Conservation (phyloP, 2,329 filamentous ascomycete genomes). For the Xylaria sp. region DNA sequence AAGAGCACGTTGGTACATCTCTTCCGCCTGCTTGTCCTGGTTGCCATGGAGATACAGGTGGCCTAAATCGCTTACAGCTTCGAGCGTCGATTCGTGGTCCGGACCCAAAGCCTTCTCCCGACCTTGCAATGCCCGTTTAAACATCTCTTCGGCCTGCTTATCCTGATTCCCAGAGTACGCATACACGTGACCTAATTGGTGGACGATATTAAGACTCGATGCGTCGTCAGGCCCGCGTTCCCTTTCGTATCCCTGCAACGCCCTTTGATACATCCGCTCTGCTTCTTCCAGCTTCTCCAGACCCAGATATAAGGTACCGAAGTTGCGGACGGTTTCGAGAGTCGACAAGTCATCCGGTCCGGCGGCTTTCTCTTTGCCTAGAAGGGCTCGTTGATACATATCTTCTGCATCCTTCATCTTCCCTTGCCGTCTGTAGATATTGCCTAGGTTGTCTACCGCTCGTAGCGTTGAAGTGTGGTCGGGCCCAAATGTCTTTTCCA, state of each 20-base stretch:
- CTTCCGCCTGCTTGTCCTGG: conserved; percentile 26
- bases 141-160: conserved; percentile 29
- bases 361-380: conserved; percentile 15
- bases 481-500: not conserved
- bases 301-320: not conserved
- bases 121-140: conserved; percentile 28
- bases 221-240: not conserved
- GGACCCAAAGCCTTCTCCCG: not conserved
- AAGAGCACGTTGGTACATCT: conserved; percentile 30
- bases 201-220: not conserved
- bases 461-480: not conserved
- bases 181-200: conserved; percentile 31
- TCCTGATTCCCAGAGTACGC: conserved; percentile 21
- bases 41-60: not conserved
- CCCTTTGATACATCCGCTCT: conserved; percentile 29
- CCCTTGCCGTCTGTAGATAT: conserved; percentile 13
- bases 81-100: not conserved
- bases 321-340: not conserved
- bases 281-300: conserved; percentile 25
- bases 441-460: not conserved
- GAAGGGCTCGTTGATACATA: conserved; percentile 30
- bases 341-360: conserved; percentile 2
- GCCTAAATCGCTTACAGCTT: not conserved
- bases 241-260: conserved; percentile 24
- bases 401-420: conserved; percentile 26